Evolutionary conservation across 2,329 filamentous ascomycete genomes (phyloP).

Genomic region (Curvularia sp.): DNA sequence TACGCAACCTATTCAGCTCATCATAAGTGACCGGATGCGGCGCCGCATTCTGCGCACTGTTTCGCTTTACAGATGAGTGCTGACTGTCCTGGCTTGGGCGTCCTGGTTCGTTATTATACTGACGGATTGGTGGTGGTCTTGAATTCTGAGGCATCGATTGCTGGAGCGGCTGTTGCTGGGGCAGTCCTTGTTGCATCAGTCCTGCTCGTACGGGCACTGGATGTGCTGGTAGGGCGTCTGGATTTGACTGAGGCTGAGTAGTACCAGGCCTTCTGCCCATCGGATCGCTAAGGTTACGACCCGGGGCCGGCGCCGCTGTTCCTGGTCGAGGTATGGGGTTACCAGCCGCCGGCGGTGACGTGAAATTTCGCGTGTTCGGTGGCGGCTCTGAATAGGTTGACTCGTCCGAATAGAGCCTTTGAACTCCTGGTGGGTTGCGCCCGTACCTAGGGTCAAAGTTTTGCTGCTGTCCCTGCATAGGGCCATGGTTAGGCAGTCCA

Average conservation of each 20-base stretch:
- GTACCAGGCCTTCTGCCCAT: slow-evolving; percentile 50
- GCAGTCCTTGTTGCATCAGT: slow-evolving; percentile 48
- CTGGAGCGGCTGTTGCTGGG: slow-evolving; percentile 30
- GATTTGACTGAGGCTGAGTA: slow-evolving; percentile 53
- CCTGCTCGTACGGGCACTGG: slow-evolving; percentile 63
- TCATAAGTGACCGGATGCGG: slow-evolving; percentile 72
- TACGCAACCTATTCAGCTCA: slow-evolving; percentile 78
- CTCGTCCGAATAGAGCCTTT: slow-evolving; percentile 46
- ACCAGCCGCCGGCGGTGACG: slow-evolving; percentile 35
- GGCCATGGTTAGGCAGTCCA: slow-evolving; percentile 28
- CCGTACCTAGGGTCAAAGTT: slow-evolving; percentile 41
- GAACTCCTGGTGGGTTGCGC: slow-evolving; percentile 38
- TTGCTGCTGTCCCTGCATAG: slow-evolving; percentile 28
- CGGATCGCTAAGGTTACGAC: slow-evolving; percentile 37
- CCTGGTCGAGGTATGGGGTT: slow-evolving; percentile 40
- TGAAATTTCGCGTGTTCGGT: slow-evolving; percentile 37
- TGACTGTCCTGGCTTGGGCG: slow-evolving; percentile 43
- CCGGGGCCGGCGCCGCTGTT: slow-evolving; percentile 41
- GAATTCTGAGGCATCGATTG: slow-evolving; percentile 35
- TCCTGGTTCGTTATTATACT: slow-evolving; percentile 57
- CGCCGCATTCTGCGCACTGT: slow-evolving; percentile 33
- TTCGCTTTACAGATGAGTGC: slow-evolving; percentile 27
- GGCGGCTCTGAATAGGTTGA: slow-evolving; percentile 48
- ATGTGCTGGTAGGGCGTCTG: slow-evolving; percentile 63
- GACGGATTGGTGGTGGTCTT: slow-evolving; percentile 61